These are phyloP conservation scores for Pterocarpus macrocarpus DNA, from an alignment of 306 rosid genomes.

Conservation along the genomic window DNA sequence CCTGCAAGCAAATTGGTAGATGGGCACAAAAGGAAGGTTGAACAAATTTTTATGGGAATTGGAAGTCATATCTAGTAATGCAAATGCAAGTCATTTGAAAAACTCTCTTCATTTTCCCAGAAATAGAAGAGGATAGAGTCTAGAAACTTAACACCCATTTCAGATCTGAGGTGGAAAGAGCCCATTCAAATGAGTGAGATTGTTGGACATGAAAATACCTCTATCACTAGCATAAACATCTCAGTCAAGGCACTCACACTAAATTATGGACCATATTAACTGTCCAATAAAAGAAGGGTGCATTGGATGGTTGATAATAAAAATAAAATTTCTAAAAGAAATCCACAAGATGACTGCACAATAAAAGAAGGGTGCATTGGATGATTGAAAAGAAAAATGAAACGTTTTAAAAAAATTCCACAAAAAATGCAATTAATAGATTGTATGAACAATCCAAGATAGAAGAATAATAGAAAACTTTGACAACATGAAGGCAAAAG, in stretches of 20 bases:
- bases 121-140: neutral
- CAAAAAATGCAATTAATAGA: slow-evolving; percentile 1
- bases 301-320: neutral
- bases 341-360: too few relatives aligned
- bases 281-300: neutral
- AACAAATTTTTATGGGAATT: neutral
- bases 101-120: slow-evolving; percentile 20
- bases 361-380: too few relatives aligned
- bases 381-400: slow-evolving; percentile 11
- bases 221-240: slow-evolving; percentile 8
- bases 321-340: too few relatives aligned
- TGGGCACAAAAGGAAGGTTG: slow-evolving; percentile 2
- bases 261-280: slow-evolving; percentile 5
- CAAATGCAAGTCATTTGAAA: neutral
- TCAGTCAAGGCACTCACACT: neutral
- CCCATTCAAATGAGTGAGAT: slow-evolving; percentile 15
- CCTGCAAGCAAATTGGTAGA: slow-evolving; percentile 53
- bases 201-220: slow-evolving; percentile 1
- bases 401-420: neutral
- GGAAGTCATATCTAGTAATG: neutral
- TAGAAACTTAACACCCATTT: neutral
- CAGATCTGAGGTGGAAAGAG: neutral
- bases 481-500: slow-evolving; percentile 13
- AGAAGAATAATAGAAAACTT: neutral
- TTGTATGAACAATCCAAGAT: slow-evolving; percentile 1